Percentiles rank a stretch among this genome's conserved stretches.
These are phyloP conservation scores for Cystoisospora suis DNA, from an alignment of 169 alveolate species.

Conservation along the genomic window DNA sequence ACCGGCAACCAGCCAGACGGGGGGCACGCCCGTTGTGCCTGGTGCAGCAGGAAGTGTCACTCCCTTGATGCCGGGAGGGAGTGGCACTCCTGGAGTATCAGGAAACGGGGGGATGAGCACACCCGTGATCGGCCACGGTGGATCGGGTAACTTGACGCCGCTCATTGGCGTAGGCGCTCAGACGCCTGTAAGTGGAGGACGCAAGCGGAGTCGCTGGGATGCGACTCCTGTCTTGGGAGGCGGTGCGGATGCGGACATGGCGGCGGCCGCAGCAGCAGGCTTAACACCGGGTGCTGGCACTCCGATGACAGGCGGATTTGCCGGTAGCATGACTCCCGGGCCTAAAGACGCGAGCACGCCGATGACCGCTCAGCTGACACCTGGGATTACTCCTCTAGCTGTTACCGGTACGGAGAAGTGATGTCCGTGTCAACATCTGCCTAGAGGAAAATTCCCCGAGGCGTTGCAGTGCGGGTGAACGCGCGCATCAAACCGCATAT, in stretches of 20 bases:
- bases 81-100: constrained; percentile 14
- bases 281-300: constrained; percentile 10
- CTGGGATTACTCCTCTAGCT: constrained; percentile 79
- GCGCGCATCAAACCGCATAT: too few species aligned
- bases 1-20: constrained; percentile 37
- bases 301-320: constrained; percentile 60
- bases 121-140: constrained; percentile 23
- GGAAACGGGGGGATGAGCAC: constrained; percentile 55
- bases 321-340: constrained; percentile 54
- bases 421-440: too few species aligned
- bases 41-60: constrained; percentile 20
- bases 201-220: constrained; percentile 67
- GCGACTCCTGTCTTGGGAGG: constrained; percentile 67
- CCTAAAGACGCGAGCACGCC: constrained; percentile 62
- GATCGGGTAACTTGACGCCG: constrained; percentile 32
- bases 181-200: not conserved
- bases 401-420: constrained; percentile 61
- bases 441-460: too few species aligned
- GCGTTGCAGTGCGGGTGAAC: too few species aligned
- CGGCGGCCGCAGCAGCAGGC: constrained; percentile 42
- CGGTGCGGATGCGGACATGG: constrained; percentile 2
- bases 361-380: constrained; percentile 75
- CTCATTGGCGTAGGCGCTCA: constrained; percentile 1
- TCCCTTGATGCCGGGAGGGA: constrained; percentile 2
- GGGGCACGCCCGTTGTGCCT: not conserved